Evolutionary conservation across 2,329 filamentous ascomycete genomes (phyloP), one percentile per base, ranked within the genome.

Genomic region (Penicillium sp.): DNA sequence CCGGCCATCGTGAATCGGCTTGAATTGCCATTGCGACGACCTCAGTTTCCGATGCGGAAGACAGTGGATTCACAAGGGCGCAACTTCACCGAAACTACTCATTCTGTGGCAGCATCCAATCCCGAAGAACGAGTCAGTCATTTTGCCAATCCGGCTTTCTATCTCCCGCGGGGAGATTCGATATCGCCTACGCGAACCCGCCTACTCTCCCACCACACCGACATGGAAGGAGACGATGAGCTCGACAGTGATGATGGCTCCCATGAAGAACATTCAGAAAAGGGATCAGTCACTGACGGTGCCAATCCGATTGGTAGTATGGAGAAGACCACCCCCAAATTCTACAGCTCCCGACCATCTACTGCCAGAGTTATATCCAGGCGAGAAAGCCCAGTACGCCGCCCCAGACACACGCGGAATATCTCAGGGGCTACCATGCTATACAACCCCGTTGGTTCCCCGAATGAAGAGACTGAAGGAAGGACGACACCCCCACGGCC

Each of bases 191-290:
- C 71, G n/a, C 72, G 68, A 49, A 73, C 70, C 44, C 69, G 79
- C 54, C 71, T 81, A 55, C 60, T 78, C 40, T 76, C 81, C 42
- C 81, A 76, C 66, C 86, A 92, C 55, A 92, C 89, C 0, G 90
- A 94, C 66, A 90, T 87, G 6, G 91, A 96, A 68, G 90, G 91
- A 0, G 92, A 97, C 66, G 92, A 96, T 65, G 92, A 97, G 71
- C 78, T 92, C n/a, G 82, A 89, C 12, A 92, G 89, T 3, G 89
- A 92, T 53, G 89, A 92, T 54, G 78, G 81, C 27, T 72, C 61
- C 12, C 64, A 66, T 11, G 66, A 61, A n/a, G 67, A 63, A 18
- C 51, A 54, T 9, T 67, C 64, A 0, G 61, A 54, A n/a, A 61
- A 56, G 35, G 57, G 54, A 7, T 65, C 64, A 15, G 49, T 55